Evolutionary conservation across 148 eudicot species (phyloP).

Genomic region (Diospyros lotus): DNA sequence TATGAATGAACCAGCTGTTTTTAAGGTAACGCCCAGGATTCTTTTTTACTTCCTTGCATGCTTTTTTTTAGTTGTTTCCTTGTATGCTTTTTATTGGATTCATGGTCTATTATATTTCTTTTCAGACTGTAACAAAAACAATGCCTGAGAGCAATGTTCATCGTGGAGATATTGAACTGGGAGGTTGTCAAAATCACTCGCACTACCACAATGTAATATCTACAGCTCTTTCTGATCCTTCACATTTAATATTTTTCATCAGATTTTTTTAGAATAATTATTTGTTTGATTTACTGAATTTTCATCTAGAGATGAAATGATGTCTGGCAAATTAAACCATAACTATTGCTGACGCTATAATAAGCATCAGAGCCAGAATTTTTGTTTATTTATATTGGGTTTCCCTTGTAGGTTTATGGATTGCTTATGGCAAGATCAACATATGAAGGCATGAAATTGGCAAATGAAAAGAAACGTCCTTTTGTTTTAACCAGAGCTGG

Average conservation of each 20-base stretch:
- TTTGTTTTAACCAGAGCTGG: conserved; percentile 99
- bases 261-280: not conserved
- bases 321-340: not conserved
- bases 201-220: conserved; percentile 80
- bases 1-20: conserved; percentile 98
- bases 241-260: conserved; percentile 5
- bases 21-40: conserved; percentile 48
- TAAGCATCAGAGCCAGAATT: not conserved
- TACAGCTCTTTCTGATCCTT: conserved; percentile 6
- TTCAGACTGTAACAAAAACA: conserved; percentile 71
- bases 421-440: conserved; percentile 98
- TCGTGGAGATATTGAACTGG: conserved; percentile 79
- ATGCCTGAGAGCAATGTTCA: conserved; percentile 97
- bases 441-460: conserved; percentile 86
- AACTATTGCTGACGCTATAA: not conserved
- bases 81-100: not conserved
- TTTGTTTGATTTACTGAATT: not conserved
- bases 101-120: conserved; percentile 6
- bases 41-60: conserved; percentile 6
- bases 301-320: too few species aligned
- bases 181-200: conserved; percentile 84
- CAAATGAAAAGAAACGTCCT: conserved; percentile 65
- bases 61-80: not conserved
- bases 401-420: conserved; percentile 70
- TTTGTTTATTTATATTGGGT: not conserved